Base-by-base conservation (phyloP, 2,329 filamentous ascomycete species). In the Penicillium sp. region DNA sequence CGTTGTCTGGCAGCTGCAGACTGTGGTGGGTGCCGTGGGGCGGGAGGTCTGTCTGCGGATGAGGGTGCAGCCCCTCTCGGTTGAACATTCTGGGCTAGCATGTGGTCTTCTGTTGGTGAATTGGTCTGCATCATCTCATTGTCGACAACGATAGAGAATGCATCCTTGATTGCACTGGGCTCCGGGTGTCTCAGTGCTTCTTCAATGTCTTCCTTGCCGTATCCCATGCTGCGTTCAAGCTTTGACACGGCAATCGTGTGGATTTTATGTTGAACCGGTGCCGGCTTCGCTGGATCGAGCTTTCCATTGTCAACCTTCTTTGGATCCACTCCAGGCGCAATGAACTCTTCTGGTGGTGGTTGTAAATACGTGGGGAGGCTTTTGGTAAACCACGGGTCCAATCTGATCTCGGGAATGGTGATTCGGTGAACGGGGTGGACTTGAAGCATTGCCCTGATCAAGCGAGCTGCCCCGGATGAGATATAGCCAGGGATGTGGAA, bases 131-230 rank as follows among this genome's bases (percentile, higher is more conserved):
- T 97, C 71, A 97, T 84, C 73, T 97, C 94, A 71, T 97, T 97
- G 75, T 99, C 94, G 49, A 93, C 86, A 24, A 99, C 91, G 72
- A 99, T 99, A 76, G 97, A 87, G 77, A 97, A 99, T 1, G 94
- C 94, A 75, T 99, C 94, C 77, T 99, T 99, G 80, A 99, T 97
- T 10, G 94, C 92, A 54, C 92, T 97, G 11, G 94, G 94, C 72
- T 99, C 94, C 49, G 94, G 87, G 53, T 91, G 92, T 67, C 89
- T 88, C 58, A 99, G 79, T 21, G 94, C 93, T 73, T 97, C 94
- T 70, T 97, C 89, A 49, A 99, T 93, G 77, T 99, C 94, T 57
- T 88, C 88, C 71, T 90, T 93, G 34, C 89, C 92, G 71, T 99
- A 99, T 56, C 94, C 94, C 92, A 99, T 97, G 1, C 92, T 97